These are phyloP conservation scores for Saturnispora bothae DNA, from an alignment of 805 yeast genomes.

Conservation along the genomic window DNA sequence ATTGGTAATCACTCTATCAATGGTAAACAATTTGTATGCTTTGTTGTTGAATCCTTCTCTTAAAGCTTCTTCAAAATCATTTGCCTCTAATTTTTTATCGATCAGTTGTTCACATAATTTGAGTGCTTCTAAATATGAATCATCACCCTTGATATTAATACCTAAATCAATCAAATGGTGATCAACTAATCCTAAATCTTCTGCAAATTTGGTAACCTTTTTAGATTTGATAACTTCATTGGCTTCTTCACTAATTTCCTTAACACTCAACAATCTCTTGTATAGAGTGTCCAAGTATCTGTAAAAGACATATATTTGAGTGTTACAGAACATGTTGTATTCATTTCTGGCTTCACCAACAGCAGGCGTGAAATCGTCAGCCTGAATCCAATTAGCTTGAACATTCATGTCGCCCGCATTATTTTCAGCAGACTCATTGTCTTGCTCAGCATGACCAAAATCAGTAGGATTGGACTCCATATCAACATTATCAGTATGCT, in stretches of 20 bases:
- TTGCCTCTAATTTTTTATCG: constrained; percentile 86
- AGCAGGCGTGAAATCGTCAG: constrained; percentile 16
- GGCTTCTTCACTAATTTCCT: constrained; percentile 57
- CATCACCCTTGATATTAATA: constrained; percentile 54
- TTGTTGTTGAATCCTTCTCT: constrained; percentile 92
- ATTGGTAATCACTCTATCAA: constrained; percentile 84
- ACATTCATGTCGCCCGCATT: constrained; percentile 20
- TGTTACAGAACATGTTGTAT: constrained; percentile 77
- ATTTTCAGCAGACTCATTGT: constrained; percentile 15
- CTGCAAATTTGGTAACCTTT: constrained; percentile 65
- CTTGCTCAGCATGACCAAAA: not conserved
- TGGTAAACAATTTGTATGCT: constrained; percentile 85
- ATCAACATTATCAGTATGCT: constrained; percentile 16
- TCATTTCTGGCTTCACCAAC: constrained; percentile 35
- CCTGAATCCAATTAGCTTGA: constrained; percentile 26
- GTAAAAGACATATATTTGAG: constrained; percentile 80
- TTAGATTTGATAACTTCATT: constrained; percentile 60
- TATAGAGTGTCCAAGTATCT: constrained; percentile 76
- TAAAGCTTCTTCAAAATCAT: constrained; percentile 88
- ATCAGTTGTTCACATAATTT: constrained; percentile 63
- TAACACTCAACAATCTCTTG: constrained; percentile 70
- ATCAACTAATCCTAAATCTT: constrained; percentile 72
- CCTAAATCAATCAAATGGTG: constrained; percentile 77
- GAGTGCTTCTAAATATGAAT: constrained; percentile 72
- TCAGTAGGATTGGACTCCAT: constrained; percentile 4